Evolutionary conservation across 441 rosid species (phyloP).

Genomic region (Populus hybrid): DNA sequence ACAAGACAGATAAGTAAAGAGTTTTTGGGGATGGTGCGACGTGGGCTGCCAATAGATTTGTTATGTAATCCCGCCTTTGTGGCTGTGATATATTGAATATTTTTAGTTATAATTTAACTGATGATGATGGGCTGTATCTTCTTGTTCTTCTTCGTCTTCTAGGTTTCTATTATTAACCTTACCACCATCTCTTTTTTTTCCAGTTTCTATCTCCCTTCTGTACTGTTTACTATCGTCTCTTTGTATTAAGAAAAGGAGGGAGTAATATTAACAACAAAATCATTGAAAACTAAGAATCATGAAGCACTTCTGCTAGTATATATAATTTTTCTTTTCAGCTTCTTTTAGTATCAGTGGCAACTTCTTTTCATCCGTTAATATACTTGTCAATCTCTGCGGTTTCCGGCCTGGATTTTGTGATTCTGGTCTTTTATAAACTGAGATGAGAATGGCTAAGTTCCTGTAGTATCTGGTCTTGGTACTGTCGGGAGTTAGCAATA

Average conservation of each 20-base stretch:
- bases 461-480: neutral
- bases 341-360: neutral
- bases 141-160: slow-evolving; percentile 11
- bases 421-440: neutral
- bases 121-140: neutral
- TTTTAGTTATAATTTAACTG: neutral
- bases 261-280: neutral
- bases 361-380: neutral
- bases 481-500: neutral
- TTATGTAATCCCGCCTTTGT: slow-evolving; percentile 90
- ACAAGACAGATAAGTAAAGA: neutral
- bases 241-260: neutral
- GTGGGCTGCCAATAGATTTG: slow-evolving; percentile 87
- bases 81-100: slow-evolving; percentile 47
- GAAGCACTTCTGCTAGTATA: neutral
- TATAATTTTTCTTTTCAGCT: too few species aligned
- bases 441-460: neutral
- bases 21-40: slow-evolving; percentile 22
- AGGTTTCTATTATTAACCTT: neutral
- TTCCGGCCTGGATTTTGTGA: neutral
- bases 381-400: neutral
- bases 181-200: neutral
- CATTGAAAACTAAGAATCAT: neutral
- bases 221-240: neutral
- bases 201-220: neutral